Base-by-base conservation (phyloP, 306 rosid species). In the apple (Malus domestica) region DNA sequence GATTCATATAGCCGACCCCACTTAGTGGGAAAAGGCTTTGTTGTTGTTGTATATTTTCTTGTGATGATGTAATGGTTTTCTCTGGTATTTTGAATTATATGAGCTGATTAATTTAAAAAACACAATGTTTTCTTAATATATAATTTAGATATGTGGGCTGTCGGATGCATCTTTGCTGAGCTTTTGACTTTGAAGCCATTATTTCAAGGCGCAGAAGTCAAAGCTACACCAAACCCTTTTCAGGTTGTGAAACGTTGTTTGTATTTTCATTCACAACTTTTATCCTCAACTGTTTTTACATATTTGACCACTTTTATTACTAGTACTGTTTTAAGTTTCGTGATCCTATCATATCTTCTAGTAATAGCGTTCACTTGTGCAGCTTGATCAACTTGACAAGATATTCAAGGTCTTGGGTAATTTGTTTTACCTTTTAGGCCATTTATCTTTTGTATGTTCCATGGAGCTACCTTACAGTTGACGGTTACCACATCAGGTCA, bases 111-210 rank as follows among this genome's bases (percentile, higher is more conserved):
- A 46, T 46, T 35, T 71, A 18, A 46, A 46, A 63, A 68, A 46
- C 23, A 25, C 12, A 30, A 33, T 86, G 40, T 68, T 73, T 75
- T 80, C 92, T 86, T 83, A 71, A 80, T 72, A 61, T 63, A 65
- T 78, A 68, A 80, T 62, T 73, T 83, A 94, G 98, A 94, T 82
- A 94, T 89, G 97, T 94, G 98, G 98, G 98, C 98, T 62, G 96
- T 94, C 86, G 98, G 98, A 71, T 94, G 98, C 89, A 94, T 94
- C 78, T 94, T 94, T 89, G 98, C 98, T 19, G 98, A 94, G 89
- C 93, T 94, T 83, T 83, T 94, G 88, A 94, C 98, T 66, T 82
- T 94, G 89, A 94, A 94, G 89, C 98, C 98, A 52, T 86, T 94
- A 80, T 94, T 94, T 85, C 98, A 94, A 92, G 98, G 98, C 76